Conservation (phyloP, 78 protist species). For the Speleostelium caveatum region DNA sequence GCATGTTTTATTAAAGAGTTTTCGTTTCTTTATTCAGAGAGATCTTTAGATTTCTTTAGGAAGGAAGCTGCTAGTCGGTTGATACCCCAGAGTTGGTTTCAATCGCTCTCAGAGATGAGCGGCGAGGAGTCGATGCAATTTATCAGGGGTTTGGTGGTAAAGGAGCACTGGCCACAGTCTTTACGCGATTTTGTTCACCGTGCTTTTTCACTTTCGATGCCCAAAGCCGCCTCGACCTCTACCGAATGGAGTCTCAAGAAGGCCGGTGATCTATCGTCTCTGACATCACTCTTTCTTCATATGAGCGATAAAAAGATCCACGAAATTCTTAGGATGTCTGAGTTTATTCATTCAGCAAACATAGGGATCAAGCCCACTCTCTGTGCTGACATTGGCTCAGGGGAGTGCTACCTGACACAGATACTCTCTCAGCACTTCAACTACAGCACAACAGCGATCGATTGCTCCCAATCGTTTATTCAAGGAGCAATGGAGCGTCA, state of each 20-base stretch:
- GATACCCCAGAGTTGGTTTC: slow-evolving; percentile 50
- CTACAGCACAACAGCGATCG: slow-evolving; percentile 34
- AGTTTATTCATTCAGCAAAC: slow-evolving; percentile 1
- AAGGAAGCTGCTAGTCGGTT: background rate
- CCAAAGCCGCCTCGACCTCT: background rate
- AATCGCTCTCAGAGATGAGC: slow-evolving; percentile 2
- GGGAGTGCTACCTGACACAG: slow-evolving; percentile 61
- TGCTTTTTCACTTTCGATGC: slow-evolving; percentile 33
- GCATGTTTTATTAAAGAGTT: slow-evolving; percentile 11
- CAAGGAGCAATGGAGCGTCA: slow-evolving; percentile 49
- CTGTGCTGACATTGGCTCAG: slow-evolving; percentile 54
- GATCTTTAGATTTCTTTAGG: slow-evolving; percentile 53
- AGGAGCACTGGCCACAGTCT: background rate
- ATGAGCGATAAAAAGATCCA: slow-evolving; percentile 57
- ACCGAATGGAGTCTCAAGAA: slow-evolving; percentile 13
- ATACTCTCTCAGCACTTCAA: slow-evolving; percentile 46
- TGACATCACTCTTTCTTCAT: slow-evolving; percentile 14
- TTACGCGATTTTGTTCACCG: slow-evolving; percentile 19
- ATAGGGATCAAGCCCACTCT: slow-evolving; percentile 1
- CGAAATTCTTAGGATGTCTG: slow-evolving; percentile 46
- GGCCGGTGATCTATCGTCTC: background rate
- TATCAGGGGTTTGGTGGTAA: background rate
- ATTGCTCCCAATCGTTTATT: slow-evolving; percentile 52
- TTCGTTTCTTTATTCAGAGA: slow-evolving; percentile 24
- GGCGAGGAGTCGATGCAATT: slow-evolving; percentile 15